Evolutionary conservation across 1,284 basidiomycete species (phyloP).

Genomic region (Tetrapyrgos nigripes): DNA sequence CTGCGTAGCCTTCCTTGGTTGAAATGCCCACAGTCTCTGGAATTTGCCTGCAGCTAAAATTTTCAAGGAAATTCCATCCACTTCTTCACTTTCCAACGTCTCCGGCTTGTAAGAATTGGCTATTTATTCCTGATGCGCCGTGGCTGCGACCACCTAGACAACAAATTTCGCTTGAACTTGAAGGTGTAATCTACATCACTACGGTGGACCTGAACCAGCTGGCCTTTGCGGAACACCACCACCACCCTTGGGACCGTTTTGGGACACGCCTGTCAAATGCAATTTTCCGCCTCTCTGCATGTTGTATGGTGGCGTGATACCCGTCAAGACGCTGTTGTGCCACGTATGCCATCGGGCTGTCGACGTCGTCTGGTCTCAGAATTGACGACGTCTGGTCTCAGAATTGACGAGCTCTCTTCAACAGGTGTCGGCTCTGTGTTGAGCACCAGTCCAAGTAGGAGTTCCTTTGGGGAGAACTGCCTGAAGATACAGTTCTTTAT

Average conservation of each 20-base stretch:
- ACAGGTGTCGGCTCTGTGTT: slow-evolving; percentile 27
- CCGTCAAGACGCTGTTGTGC: slow-evolving; percentile 30
- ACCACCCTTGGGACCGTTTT: slow-evolving; percentile 5
- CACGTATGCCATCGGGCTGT: slow-evolving; percentile 25
- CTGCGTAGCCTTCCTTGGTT: too few relatives aligned
- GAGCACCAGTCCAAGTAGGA: slow-evolving; percentile 31
- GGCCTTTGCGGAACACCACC: slow-evolving; percentile 17
- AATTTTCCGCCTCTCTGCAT: slow-evolving; percentile 20
- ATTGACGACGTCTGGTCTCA: background rate
- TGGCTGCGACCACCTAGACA: slow-evolving; percentile 33
- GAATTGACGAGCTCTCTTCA: background rate
- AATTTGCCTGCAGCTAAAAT: too few relatives aligned
- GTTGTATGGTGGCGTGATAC: slow-evolving; percentile 16
- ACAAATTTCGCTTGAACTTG: slow-evolving; percentile 26
- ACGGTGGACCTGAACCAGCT: slow-evolving; percentile 19
- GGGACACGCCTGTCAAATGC: slow-evolving; percentile 28
- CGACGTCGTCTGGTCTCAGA: slow-evolving; percentile 9
- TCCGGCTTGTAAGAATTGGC: slow-evolving; percentile 33
- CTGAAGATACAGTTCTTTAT: too few relatives aligned
- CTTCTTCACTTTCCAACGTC: too few relatives aligned
- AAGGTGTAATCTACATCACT: slow-evolving; percentile 25
- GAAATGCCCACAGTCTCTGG: too few relatives aligned
- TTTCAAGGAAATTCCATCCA: too few relatives aligned
- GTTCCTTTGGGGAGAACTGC: too few relatives aligned
- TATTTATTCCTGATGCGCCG: slow-evolving; percentile 2